Evolutionary conservation across 2,329 filamentous ascomycete genomes (phyloP), one percentile per base, ranked within the genome.

Genomic region (Penicillium sp.): DNA sequence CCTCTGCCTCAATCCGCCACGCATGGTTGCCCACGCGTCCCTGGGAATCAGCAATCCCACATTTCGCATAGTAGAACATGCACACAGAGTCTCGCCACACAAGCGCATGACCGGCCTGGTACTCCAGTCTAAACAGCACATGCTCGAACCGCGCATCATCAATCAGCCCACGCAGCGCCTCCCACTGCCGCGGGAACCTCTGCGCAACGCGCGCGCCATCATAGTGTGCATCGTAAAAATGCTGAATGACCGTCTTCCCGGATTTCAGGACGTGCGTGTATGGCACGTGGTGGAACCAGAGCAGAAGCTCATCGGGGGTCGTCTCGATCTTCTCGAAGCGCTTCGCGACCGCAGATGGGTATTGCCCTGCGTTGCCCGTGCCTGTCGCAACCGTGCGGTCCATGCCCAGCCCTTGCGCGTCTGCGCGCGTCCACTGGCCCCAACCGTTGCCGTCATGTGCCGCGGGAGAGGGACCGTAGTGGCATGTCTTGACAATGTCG

Each of bases 261-360:
- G 84, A 86, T 9, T 87, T 81, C 1, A 91, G 81, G 7, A 72
- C 74, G 45, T 90, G 85, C 0, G 86, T 90, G 71, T 90, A 92
- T 3, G 84, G 83, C 0, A 91, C 87, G 69, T 92, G 90, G 72
- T 91, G 90, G 76, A 91, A 91, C 89, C 89, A 92, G 2, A 91
- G 79, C 2, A 91, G 74, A 1, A 91, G 78, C 23, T 91, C 80
- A 63, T 91, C 89, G 0, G 89, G 88, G 0, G 89, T 91, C 0
- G 85, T 88, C 15, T 84, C 82, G 19, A 87, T 78, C 48, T 83
- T 76, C 67, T 91, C 89, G 70, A 84, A 91, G 68, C 78, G 73
- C 3, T 78, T 72, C 0, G 86, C 85, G 0, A 91, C 73, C 62
- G 89, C 85, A 0, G 81, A 67, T 0, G 88, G 88, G 69, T 91